Conservation (phyloP, 2,329 filamentous ascomycete species). For the Pseudogymnoascus sp. region DNA sequence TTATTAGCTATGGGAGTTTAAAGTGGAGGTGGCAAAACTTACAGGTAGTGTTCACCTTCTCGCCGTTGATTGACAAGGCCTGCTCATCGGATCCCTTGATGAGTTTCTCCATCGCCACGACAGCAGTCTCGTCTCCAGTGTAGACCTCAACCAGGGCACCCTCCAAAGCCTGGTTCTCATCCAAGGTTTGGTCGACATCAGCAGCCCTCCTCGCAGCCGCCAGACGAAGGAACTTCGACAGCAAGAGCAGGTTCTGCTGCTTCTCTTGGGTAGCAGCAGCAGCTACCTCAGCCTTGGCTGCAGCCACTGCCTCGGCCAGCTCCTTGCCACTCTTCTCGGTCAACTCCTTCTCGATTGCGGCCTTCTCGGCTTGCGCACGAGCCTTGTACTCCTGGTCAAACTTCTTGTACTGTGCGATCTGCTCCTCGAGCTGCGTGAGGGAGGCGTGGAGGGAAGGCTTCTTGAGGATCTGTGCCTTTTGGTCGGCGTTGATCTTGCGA, state of each 20-base stretch:
- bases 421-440: slow-evolving; percentile 62
- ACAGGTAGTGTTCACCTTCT: slow-evolving; percentile 64
- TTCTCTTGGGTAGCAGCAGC: slow-evolving; percentile 45
- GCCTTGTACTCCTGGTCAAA: slow-evolving; percentile 62
- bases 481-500: slow-evolving; percentile 71
- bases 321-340: slow-evolving; percentile 39
- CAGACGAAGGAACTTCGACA: slow-evolving; percentile 72
- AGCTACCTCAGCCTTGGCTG: slow-evolving; percentile 47
- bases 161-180: slow-evolving; percentile 74
- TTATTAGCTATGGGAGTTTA: neutral
- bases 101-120: slow-evolving; percentile 66
- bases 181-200: slow-evolving; percentile 50
- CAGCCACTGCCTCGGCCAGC: slow-evolving; percentile 40
- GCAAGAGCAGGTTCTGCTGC: slow-evolving; percentile 53
- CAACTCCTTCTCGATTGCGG: slow-evolving; percentile 49
- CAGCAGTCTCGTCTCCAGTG: slow-evolving; percentile 65
- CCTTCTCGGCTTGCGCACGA: slow-evolving; percentile 48
- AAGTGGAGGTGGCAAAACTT: slow-evolving; percentile 29
- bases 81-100: slow-evolving; percentile 62
- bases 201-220: slow-evolving; percentile 66
- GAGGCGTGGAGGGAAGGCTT: slow-evolving; percentile 63
- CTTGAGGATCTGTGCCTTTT: slow-evolving; percentile 68
- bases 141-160: slow-evolving; percentile 72
- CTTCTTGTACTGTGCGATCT: slow-evolving; percentile 65
- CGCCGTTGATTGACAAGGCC: slow-evolving; percentile 55